Base-by-base conservation (phyloP, 1,284 basidiomycete genomes). In the Ceratobasidium sp. region DNA sequence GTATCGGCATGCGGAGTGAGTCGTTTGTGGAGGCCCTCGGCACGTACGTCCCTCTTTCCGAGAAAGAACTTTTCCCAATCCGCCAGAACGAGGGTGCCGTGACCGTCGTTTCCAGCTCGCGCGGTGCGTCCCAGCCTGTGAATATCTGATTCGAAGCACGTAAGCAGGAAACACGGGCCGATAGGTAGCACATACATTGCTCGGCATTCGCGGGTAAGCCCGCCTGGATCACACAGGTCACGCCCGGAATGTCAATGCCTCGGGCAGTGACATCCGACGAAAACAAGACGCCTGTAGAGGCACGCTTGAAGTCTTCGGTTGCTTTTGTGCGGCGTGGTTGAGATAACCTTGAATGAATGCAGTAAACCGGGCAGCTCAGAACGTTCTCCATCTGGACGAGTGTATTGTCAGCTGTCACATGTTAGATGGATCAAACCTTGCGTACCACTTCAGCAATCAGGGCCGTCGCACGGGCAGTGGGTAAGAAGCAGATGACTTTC, bases 391-490 rank as follows among this genome's bases (percentile, higher is more conserved):
- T 69, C 74, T 80, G 81, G 77, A 84, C 64, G 84, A 82, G 46
- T 75, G 66, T 82, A 79, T 78, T 37, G 56, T 41, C 37, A 41
- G 37, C 24, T 22, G 41, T 59, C 58, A 59, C 58, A 59, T 59
- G 58, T 37, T 37, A 59, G 19, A 41, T 19, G 19, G 19, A 59
- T 29, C 37, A 59, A 29, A n/a, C 37, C 37, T 19, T 51, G 56
- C 79, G 77, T 75, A 89, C 85, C 62, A 88, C 80, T 34, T 86
- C 84, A n/a, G 84, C 82, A n/a, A 85, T 85, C 59, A 90, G 82
- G 24, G 84, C 84, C 0, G 89, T 88, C 1, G 88, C 86, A 65
- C 89, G 85, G 0, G 90, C 90, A 11, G 90, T 92, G n/a, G 90
- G 88, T 66, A 89, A 85, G 83, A 92, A 92, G 7, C 86, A 84